Percentiles rank a stretch among this genome's conserved stretches.
These are phyloP conservation scores for Cryptococcus floricola DNA, from an alignment of 1,284 basidiomycete species.

Conservation along the genomic window DNA sequence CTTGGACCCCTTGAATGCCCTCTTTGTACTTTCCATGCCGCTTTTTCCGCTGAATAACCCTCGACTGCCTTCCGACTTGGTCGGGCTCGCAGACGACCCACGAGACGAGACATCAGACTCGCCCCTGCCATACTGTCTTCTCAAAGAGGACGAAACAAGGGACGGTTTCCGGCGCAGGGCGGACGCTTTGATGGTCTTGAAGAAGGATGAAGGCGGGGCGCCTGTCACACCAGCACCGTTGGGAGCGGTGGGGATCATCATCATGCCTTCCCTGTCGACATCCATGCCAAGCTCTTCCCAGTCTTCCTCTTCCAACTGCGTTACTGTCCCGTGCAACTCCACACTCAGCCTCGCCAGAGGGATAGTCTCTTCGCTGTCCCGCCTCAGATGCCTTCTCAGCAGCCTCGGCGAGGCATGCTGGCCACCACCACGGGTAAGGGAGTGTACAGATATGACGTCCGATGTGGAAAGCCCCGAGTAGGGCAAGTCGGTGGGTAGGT, in stretches of 20 bases:
- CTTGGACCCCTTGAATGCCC: constrained; percentile 31
- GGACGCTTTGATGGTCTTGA: constrained; percentile 14
- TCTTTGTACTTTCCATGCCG: constrained; percentile 31
- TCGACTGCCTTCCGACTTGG: constrained; percentile 9
- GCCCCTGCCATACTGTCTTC: constrained; percentile 9
- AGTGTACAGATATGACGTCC: constrained; percentile 28
- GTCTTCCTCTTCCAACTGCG: constrained; percentile 38
- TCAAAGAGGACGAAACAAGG: constrained; percentile 13
- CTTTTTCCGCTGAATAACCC: constrained; percentile 3
- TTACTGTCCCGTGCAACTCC: constrained; percentile 38
- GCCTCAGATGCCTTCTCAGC: constrained; percentile 7
- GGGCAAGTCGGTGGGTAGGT: constrained; percentile 24
- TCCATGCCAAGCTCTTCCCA: constrained; percentile 27
- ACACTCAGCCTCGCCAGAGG: constrained; percentile 33
- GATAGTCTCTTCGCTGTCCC: constrained; percentile 19
- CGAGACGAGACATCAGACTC: constrained; percentile 14
- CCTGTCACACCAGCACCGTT: constrained; percentile 24
- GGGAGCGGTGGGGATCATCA: constrained; percentile 13
- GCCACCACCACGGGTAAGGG: constrained; percentile 5
- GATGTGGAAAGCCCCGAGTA: constrained; percentile 29
- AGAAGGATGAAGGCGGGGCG: constrained; percentile 16
- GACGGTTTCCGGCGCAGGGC: constrained; percentile 31
- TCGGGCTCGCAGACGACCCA: constrained; percentile 16
- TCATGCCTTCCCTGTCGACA: constrained; percentile 11
- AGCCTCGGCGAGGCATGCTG: constrained; percentile 3